Evolutionary conservation across 352 stramenopile species (phyloP).

Genomic region (Pythium periplocum): DNA sequence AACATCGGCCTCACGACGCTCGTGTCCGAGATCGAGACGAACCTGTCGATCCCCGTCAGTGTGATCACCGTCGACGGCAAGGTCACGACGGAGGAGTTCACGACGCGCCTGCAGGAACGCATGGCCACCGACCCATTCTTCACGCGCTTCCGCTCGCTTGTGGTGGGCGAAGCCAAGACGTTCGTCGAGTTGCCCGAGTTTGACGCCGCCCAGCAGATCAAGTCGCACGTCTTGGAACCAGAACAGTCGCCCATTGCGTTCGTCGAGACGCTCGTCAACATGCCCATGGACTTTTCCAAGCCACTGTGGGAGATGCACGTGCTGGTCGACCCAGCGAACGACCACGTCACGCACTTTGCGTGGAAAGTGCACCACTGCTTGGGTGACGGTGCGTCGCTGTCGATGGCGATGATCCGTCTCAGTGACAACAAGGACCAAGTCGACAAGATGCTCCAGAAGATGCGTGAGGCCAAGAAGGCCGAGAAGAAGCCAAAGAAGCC

Average conservation of each 20-base stretch:
- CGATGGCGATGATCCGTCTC: conserved; percentile 57
- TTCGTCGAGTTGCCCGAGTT: conserved; percentile 60
- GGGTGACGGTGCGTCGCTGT: conserved; percentile 62
- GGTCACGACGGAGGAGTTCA: conserved; percentile 37
- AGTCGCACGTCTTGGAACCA: conserved; percentile 42
- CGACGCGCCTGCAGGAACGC: conserved; percentile 40
- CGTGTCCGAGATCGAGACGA: conserved; percentile 65
- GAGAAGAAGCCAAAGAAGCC: conserved; percentile 29
- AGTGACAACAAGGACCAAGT: conserved; percentile 68
- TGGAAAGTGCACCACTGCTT: conserved; percentile 82
- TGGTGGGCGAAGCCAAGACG: conserved; percentile 34
- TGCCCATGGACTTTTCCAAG: conserved; percentile 54
- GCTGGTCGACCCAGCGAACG: conserved; percentile 31
- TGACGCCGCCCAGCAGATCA: conserved; percentile 46
- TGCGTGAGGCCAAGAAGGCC: conserved; percentile 23
- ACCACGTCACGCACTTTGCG: conserved; percentile 36
- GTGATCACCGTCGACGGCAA: conserved; percentile 51
- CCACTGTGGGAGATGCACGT: conserved; percentile 77
- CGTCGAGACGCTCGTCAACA: conserved; percentile 69
- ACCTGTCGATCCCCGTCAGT: conserved; percentile 71
- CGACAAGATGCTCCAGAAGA: conserved; percentile 54
- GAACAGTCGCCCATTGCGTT: conserved; percentile 55
- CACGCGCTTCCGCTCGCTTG: conserved; percentile 58
- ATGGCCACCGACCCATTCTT: conserved; percentile 63
- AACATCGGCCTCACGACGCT: conserved; percentile 70